A percentile compares a stretch with the other conserved stretches of the same genome.
These are phyloP conservation scores for Penicillium fuscoglaucum DNA, from an alignment of 2,329 filamentous ascomycete species.

Conservation along the genomic window DNA sequence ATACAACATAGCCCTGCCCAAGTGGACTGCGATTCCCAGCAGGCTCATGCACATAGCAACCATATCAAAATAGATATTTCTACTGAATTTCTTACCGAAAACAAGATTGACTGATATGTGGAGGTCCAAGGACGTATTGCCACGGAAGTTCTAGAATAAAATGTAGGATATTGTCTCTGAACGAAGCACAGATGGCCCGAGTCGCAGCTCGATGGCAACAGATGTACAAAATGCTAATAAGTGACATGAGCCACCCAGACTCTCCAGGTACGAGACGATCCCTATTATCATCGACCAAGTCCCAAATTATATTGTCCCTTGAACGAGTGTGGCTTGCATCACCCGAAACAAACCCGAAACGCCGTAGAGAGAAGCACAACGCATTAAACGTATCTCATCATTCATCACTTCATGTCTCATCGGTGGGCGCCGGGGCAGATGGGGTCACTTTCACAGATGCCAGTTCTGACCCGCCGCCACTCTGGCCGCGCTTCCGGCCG, in stretches of 20 bases:
- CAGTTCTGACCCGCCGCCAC: conserved; percentile 70
- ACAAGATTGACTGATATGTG: neutral
- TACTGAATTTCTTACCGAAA: neutral
- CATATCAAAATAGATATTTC: neutral
- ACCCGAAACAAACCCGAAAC: conserved; percentile 8
- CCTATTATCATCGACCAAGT: neutral
- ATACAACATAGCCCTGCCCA: neutral
- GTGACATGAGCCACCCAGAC: neutral
- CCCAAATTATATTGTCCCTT: neutral
- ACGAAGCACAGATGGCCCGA: neutral
- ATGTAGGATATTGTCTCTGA: neutral
- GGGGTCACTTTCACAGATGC: conserved; percentile 56
- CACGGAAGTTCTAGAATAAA: neutral
- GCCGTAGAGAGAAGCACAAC: conserved; percentile 6
- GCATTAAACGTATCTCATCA: conserved; percentile 12
- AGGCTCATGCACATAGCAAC: neutral
- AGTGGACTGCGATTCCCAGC: neutral
- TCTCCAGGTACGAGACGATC: neutral
- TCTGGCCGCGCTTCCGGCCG: conserved; percentile 70
- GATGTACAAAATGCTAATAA: conserved; percentile 14
- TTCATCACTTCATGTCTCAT: conserved; percentile 25
- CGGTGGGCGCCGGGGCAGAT: conserved; percentile 9
- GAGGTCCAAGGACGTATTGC: neutral
- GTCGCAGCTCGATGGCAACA: conserved; percentile 7
- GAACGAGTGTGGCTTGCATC: conserved; percentile 1